These are phyloP conservation scores for Panus rudis DNA, from an alignment of 768 basidiomycete species.

Conservation along the genomic window DNA sequence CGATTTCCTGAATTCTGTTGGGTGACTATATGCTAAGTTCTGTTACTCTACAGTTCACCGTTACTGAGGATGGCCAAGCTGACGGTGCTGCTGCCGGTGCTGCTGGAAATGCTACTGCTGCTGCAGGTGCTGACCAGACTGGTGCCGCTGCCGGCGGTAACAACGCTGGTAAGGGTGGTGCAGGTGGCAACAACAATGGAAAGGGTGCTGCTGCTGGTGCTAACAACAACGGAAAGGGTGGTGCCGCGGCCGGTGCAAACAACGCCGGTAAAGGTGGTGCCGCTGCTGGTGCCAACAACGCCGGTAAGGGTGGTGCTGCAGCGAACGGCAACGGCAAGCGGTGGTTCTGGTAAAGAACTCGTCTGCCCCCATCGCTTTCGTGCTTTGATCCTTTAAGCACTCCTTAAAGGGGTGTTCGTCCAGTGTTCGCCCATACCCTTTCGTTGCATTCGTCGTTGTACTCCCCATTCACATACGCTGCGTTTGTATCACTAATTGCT, in stretches of 20 bases:
- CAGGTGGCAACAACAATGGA: neutral
- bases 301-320: constrained; percentile 1
- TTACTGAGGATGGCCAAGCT: constrained; percentile 14
- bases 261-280: neutral
- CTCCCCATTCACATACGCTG: neutral
- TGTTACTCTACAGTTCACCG: constrained; percentile 19
- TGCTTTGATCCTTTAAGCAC: neutral
- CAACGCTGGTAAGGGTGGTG: constrained; percentile 2
- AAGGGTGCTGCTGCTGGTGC: neutral
- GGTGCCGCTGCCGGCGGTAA: constrained; percentile 7
- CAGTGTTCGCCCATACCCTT: neutral
- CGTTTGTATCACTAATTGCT: neutral
- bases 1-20: neutral
- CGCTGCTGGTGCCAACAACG: neutral
- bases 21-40: neutral
- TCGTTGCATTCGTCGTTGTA: neutral
- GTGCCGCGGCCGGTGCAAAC: neutral
- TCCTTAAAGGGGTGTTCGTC: neutral
- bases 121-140: constrained; percentile 7
- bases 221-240: constrained; percentile 5
- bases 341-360: neutral
- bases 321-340: constrained; percentile 4
- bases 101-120: constrained; percentile 7
- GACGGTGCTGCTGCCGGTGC: constrained; percentile 6
- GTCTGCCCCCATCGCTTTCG: neutral